A percentile compares a stretch with the other conserved stretches of the same genome.
These are phyloP conservation scores for Agaricus sinodeliciosus DNA, from an alignment of 768 basidiomycete genomes.

Conservation along the genomic window DNA sequence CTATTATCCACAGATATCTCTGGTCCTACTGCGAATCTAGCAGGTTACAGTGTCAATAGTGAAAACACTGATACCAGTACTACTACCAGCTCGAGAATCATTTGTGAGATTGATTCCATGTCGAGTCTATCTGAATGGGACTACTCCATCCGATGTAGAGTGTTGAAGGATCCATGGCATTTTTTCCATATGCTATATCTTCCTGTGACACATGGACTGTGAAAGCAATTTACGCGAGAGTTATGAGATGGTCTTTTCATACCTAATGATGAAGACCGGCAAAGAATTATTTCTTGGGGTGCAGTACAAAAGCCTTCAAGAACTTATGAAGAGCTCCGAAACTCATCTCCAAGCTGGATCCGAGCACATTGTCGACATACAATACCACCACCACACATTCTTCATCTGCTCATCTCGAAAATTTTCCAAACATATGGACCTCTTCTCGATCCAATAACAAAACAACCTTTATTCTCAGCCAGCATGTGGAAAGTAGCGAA, in stretches of 20 bases:
- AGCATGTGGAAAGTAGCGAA: background rate
- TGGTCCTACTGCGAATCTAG: no score
- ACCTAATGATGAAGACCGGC: slow-evolving; percentile 8
- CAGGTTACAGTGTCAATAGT: no score
- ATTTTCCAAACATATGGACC: background rate
- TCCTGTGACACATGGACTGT: slow-evolving; percentile 15
- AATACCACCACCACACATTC: background rate
- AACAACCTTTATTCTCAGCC: background rate
- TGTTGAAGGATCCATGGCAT: slow-evolving; percentile 21
- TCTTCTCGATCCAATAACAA: background rate
- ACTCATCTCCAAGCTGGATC: no score
- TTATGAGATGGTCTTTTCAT: slow-evolving; percentile 20
- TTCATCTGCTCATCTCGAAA: background rate
- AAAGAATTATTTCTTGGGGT: no score
- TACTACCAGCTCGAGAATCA: no score
- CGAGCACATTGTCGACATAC: background rate
- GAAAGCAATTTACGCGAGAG: slow-evolving; percentile 15
- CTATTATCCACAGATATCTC: no score
- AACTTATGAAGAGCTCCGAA: no score
- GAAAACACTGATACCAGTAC: no score
- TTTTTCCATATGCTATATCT: slow-evolving; percentile 21
- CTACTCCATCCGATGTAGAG: slow-evolving; percentile 11
- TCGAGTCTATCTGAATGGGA: background rate
- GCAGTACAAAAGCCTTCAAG: no score
- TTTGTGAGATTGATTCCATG: no score